Conservation (phyloP, 805 yeast species). For the Sungouiozyma ichnusensis region DNA sequence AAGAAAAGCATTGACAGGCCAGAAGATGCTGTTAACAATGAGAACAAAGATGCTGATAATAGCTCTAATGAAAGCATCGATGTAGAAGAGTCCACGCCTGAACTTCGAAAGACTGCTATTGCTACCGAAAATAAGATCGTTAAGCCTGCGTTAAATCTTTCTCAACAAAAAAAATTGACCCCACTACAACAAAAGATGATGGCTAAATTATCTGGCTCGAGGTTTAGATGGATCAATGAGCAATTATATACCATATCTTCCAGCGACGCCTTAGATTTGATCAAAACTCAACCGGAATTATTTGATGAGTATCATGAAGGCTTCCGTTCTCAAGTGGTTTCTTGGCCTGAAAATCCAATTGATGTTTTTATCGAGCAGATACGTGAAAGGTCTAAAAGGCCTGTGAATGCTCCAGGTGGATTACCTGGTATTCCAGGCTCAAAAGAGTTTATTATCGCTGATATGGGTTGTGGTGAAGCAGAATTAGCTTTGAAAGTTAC, state of each 20-base stretch:
- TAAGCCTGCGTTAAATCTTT: constrained; percentile 7
- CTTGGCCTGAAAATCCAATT: constrained; percentile 99
- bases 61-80: constrained; percentile 4
- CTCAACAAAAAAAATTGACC: constrained; percentile 39
- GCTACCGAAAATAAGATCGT: constrained; percentile 7
- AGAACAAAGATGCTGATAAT: constrained; percentile 1
- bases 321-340: constrained; percentile 84
- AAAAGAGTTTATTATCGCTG: constrained; percentile 71
- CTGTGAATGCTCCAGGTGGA: constrained; percentile 94
- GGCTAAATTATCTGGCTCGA: constrained; percentile 85
- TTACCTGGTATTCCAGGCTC: constrained; percentile 54
- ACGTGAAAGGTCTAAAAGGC: constrained; percentile 44
- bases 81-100: neutral
- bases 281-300: constrained; percentile 72
- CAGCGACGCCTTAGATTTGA: constrained; percentile 59
- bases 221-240: constrained; percentile 97
- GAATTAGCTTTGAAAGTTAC: constrained; percentile 62
- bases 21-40: constrained; percentile 4
- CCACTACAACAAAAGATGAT: constrained; percentile 93
- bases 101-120: constrained; percentile 4
- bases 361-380: constrained; percentile 73
- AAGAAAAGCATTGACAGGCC: constrained; percentile 1
- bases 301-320: constrained; percentile 95
- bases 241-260: constrained; percentile 86
- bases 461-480: constrained; percentile 99